A percentile compares a stretch with the other conserved stretches of the same genome.
phyloP scores from a whole-genome alignment of 805 yeast genomes.

The Saturnispora bothae region DNA sequence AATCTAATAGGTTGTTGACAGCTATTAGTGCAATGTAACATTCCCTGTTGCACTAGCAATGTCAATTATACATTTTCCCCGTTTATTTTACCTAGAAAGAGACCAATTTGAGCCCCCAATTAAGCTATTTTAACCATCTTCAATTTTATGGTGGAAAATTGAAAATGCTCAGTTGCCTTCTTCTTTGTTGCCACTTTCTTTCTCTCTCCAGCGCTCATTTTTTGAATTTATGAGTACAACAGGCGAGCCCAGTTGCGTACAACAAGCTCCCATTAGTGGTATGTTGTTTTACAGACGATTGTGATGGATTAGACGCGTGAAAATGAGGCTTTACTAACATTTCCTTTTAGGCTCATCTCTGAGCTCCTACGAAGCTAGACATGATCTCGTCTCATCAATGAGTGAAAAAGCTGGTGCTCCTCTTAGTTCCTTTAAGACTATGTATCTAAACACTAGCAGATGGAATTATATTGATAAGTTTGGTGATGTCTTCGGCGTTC shows the following conservation, averaged over 20 bases:
- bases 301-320: neutral
- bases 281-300: neutral
- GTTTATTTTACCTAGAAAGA: too few species aligned
- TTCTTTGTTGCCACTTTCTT: neutral
- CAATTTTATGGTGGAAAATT: too few species aligned
- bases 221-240: neutral
- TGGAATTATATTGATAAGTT: conserved; percentile 32
- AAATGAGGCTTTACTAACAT: neutral
- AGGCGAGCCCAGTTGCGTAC: neutral
- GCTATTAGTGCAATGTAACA: too few species aligned
- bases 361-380: neutral
- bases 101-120: too few species aligned
- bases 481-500: conserved; percentile 26
- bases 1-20: too few species aligned
- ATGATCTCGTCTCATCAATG: conserved; percentile 15
- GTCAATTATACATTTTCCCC: too few species aligned
- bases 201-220: too few species aligned
- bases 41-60: too few species aligned
- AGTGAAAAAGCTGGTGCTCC: conserved; percentile 24
- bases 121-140: too few species aligned
- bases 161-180: neutral
- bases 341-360: neutral
- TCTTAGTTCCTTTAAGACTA: conserved; percentile 36
- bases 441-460: conserved; percentile 31
- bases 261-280: neutral